phyloP scores from a whole-genome alignment of 768 basidiomycete species.

The Crassisporium funariophilum region DNA sequence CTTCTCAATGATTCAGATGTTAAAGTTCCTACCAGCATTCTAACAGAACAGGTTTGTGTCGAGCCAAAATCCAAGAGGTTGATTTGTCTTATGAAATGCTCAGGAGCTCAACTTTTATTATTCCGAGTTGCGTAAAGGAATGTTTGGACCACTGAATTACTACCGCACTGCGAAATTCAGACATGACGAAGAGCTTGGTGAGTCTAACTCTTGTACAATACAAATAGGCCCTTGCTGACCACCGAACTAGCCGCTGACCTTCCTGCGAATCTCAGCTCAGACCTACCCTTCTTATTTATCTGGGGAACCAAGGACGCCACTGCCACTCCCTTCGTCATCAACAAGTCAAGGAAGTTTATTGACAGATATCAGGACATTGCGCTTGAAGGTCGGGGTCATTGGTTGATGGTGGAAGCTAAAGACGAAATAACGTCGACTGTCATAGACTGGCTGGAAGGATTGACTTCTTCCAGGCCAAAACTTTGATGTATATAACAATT shows the following conservation, averaged over 20 bases:
- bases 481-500: slow-evolving; percentile 1
- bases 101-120: slow-evolving; percentile 62
- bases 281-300: slow-evolving; percentile 63
- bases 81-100: neutral
- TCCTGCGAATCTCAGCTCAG: slow-evolving; percentile 40
- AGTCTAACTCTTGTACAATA: slow-evolving; percentile 3
- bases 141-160: slow-evolving; percentile 78
- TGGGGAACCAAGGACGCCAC: slow-evolving; percentile 60
- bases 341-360: slow-evolving; percentile 51
- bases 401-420: slow-evolving; percentile 66
- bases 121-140: slow-evolving; percentile 46
- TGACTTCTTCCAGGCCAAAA: slow-evolving; percentile 25
- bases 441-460: slow-evolving; percentile 45
- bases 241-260: slow-evolving; percentile 43
- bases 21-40: slow-evolving; percentile 19
- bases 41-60: slow-evolving; percentile 29
- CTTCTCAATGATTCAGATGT: slow-evolving; percentile 16
- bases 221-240: slow-evolving; percentile 1
- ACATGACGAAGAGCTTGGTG: slow-evolving; percentile 66
- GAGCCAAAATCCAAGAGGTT: neutral
- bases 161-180: slow-evolving; percentile 64
- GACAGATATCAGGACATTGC: slow-evolving; percentile 50
- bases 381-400: slow-evolving; percentile 63
- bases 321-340: slow-evolving; percentile 41
- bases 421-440: slow-evolving; percentile 54